phyloP scores from a whole-genome alignment of 768 basidiomycete species.

The Holtermannia corniformis region DNA sequence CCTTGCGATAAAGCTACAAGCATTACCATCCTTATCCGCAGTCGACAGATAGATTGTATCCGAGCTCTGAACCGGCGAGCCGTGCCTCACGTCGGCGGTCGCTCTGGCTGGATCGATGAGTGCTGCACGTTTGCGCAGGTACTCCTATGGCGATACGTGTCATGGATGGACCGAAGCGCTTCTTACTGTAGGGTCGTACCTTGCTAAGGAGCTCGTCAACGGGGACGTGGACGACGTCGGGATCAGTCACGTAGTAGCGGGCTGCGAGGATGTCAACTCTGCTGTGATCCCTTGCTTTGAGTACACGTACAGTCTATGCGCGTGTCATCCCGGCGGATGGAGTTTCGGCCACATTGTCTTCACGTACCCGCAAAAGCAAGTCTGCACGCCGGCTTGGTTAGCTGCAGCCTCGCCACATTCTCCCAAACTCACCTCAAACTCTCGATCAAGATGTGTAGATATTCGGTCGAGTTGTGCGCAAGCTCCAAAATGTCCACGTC shows the following conservation, averaged over 20 bases:
- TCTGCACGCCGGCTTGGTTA: constrained; percentile 11
- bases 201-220: constrained; percentile 76
- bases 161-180: neutral
- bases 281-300: too few species aligned
- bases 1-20: constrained; percentile 41
- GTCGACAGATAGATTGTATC: constrained; percentile 92
- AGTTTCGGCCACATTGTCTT: too few species aligned
- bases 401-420: constrained; percentile 5
- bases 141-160: constrained; percentile 45
- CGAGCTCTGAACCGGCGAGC: constrained; percentile 70
- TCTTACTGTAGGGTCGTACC: constrained; percentile 43
- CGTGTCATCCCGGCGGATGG: too few species aligned
- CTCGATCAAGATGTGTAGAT: constrained; percentile 79
- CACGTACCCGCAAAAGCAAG: constrained; percentile 60
- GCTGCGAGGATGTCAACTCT: constrained; percentile 21
- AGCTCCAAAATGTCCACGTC: constrained; percentile 63
- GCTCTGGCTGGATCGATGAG: constrained; percentile 64
- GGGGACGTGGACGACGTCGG: constrained; percentile 65
- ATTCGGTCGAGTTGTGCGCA: constrained; percentile 84
- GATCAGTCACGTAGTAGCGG: constrained; percentile 86
- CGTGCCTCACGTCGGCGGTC: constrained; percentile 59
- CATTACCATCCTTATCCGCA: constrained; percentile 49
- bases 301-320: too few species aligned
- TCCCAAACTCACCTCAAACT: constrained; percentile 61
- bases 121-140: constrained; percentile 67